Base-by-base conservation (phyloP, 2,329 filamentous ascomycete genomes). In the Colletotrichum gigasporum region DNA sequence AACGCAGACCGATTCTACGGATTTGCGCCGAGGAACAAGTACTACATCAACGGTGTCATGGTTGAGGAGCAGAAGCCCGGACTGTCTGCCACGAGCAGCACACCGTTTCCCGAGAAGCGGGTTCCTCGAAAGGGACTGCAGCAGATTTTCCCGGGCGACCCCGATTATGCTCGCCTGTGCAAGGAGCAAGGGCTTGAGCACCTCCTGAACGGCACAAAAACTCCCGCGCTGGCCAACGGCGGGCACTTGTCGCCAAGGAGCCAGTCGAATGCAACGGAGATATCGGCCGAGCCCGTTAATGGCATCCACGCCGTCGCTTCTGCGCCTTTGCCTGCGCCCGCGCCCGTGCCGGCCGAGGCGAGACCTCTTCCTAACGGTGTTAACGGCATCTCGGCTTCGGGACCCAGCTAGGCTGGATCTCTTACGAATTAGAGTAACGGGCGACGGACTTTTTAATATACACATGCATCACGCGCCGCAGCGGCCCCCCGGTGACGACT, bases 181-280 rank as follows among this genome's bases (percentile, higher is more conserved):
- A 75, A 81, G 55, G 83, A 88, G 64, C 86, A 89, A 72, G 84
- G 85, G n/a, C 78, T 88, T 5, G 76, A 79, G 11, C 81, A 89
- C 74, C 79, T 89, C 51, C 58, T 88, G 63, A 77, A 78, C 28
- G 80, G 79, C n/a, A 74, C 77, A 34, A 75, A 78, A 60, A 83
- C 80, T 57, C 78, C 82, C 4, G 74, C 76, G 20, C 71, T 82
- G 10, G 70, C 79, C 10, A 86, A 85, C 48, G 85, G 83, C 20
- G 73, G 80, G 26, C 80, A 82, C 61, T 75, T 82, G 24, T 84
- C 83, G 8, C 82, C 83, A 1, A 74, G 73, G 20, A 82, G 80
- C 66, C 74, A 77, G 35, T 66, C 61, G 16, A 66, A 62, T 47
- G 52, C 35, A 20, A 65, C 60, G 10, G 63, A 65, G 37, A 45